phyloP scores from a whole-genome alignment of 2,329 filamentous ascomycete species.

The Geosmithia putterillii region DNA sequence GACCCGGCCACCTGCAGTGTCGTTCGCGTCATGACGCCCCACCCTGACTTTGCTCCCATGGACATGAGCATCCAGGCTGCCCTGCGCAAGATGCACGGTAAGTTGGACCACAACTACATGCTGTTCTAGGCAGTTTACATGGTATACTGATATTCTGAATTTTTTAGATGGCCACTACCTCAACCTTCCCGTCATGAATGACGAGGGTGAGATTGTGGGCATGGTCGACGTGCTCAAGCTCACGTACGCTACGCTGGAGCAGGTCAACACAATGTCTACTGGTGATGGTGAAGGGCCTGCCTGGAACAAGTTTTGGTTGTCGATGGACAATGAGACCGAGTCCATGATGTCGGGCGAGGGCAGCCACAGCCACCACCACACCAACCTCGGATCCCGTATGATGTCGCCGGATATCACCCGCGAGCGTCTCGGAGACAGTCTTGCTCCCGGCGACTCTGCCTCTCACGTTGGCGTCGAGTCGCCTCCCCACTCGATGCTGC shows the following conservation, averaged over 20 bases:
- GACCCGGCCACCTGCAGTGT: constrained; percentile 94
- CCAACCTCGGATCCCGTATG: constrained; percentile 56
- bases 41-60: constrained; percentile 95
- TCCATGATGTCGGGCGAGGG: constrained; percentile 88
- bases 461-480: constrained; percentile 81
- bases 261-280: constrained; percentile 90
- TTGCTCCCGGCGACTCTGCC: constrained; percentile 86
- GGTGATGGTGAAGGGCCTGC: constrained; percentile 86
- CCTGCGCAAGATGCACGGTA: constrained; percentile 97
- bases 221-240: constrained; percentile 99
- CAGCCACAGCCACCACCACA: constrained; percentile 54
- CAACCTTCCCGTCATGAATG: constrained; percentile 97
- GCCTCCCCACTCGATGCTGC: constrained; percentile 53
- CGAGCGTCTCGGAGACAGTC: constrained; percentile 65
- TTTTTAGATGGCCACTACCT: constrained; percentile 85
- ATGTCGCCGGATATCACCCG: constrained; percentile 69
- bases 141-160: not conserved
- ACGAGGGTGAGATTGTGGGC: constrained; percentile 89
- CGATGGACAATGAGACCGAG: constrained; percentile 86
- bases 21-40: constrained; percentile 96
- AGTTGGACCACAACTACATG: constrained; percentile 18
- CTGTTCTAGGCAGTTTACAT: not conserved
- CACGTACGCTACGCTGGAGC: constrained; percentile 94
- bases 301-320: constrained; percentile 99
- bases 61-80: constrained; percentile 99